Conservation (phyloP, 208 protist species). For the Acanthamoeba sp. region DNA sequence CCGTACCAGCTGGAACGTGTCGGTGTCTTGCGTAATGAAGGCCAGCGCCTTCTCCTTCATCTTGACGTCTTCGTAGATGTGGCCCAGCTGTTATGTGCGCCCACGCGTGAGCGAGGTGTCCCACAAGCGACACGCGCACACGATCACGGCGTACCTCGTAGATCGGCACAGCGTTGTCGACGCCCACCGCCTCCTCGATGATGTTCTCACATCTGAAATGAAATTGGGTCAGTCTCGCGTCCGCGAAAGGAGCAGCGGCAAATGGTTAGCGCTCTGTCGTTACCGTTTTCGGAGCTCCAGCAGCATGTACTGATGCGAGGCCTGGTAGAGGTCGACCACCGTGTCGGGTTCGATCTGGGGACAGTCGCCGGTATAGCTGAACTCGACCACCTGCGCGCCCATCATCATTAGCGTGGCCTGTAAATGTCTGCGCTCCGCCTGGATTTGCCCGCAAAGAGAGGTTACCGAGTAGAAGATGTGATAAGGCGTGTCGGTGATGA, state of each 20-base stretch:
- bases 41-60: not conserved
- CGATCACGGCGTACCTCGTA: not conserved
- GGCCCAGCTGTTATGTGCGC: not conserved
- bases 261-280: not conserved
- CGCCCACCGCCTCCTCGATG: not conserved
- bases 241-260: not conserved
- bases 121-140: not conserved
- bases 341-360: conserved; percentile 32
- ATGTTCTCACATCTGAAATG: not conserved
- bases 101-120: not conserved
- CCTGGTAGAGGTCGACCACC: conserved; percentile 56
- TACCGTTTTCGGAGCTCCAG: conserved; percentile 41
- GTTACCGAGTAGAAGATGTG: conserved; percentile 22
- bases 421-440: no score
- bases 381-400: conserved; percentile 11
- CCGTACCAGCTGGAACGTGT: conserved; percentile 3
- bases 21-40: conserved; percentile 19
- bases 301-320: conserved; percentile 44
- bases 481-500: conserved; percentile 27
- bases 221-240: not conserved
- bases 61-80: conserved; percentile 47
- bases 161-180: conserved; percentile 2
- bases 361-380: conserved; percentile 43
- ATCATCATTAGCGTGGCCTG: no score
- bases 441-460: no score